These are phyloP conservation scores for Jacaranda copaia DNA, from an alignment of 257 asterid genomes.

Conservation along the genomic window DNA sequence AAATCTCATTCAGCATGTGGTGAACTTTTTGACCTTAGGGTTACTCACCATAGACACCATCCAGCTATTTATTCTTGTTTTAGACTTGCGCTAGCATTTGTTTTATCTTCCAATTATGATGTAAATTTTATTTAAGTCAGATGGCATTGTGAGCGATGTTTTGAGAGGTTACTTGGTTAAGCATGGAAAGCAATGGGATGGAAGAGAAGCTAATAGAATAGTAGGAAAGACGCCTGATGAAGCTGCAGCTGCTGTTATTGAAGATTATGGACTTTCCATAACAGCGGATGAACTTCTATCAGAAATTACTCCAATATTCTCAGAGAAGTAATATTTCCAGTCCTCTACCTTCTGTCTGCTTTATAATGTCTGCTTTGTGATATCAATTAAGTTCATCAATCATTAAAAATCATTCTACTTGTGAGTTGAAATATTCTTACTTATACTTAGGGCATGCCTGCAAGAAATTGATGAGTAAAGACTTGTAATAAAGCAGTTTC, in stretches of 20 bases:
- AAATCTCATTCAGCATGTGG: slow-evolving; percentile 6
- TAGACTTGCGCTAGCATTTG: slow-evolving; percentile 3
- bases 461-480: background rate
- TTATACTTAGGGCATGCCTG: background rate
- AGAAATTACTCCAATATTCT: slow-evolving; percentile 64
- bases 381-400: slow-evolving; percentile 15
- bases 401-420: slow-evolving; percentile 11
- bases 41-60: background rate
- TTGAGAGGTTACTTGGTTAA: slow-evolving; percentile 68
- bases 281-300: slow-evolving; percentile 67
- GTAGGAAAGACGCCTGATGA: slow-evolving; percentile 82
- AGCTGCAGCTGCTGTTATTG: slow-evolving; percentile 75
- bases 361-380: slow-evolving; percentile 20
- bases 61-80: background rate
- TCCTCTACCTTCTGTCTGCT: slow-evolving; percentile 27
- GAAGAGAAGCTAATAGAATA: slow-evolving; percentile 52
- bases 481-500: background rate
- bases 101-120: slow-evolving; percentile 10
- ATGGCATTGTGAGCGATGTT: slow-evolving; percentile 73
- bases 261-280: slow-evolving; percentile 76
- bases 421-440: slow-evolving; percentile 11
- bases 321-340: slow-evolving; percentile 58
- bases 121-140: slow-evolving; percentile 48
- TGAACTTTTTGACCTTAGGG: slow-evolving; percentile 11
- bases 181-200: slow-evolving; percentile 91